Conservation (phyloP, 305 asterid genomes). For the Stenogyne calaminthoides region DNA sequence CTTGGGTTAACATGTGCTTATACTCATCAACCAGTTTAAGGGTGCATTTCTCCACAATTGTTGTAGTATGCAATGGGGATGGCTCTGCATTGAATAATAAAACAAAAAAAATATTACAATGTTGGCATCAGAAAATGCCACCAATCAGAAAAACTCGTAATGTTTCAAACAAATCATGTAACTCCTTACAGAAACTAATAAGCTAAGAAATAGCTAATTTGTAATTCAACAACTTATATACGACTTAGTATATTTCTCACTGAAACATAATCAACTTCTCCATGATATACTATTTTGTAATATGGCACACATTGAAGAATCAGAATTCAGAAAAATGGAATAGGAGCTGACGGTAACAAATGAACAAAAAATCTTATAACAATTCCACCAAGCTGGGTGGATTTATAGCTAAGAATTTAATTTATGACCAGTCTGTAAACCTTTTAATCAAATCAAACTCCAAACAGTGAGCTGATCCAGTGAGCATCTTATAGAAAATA, state of each 20-base stretch:
- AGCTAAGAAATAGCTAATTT: neutral
- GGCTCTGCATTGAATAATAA: constrained; percentile 72
- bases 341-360: neutral
- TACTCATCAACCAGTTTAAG: constrained; percentile 95
- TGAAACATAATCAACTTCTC: neutral
- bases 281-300: neutral
- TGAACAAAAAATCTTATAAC: neutral
- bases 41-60: constrained; percentile 99
- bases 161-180: neutral
- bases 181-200: constrained; percentile 1
- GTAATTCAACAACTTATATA: constrained; percentile 10
- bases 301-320: neutral
- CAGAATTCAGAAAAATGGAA: neutral
- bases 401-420: neutral
- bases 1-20: constrained; percentile 93
- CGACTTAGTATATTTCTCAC: neutral
- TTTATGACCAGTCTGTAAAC: neutral
- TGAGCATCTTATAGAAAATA: constrained; percentile 5
- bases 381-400: neutral
- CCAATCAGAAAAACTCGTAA: constrained; percentile 38
- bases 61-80: constrained; percentile 93
- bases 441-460: neutral
- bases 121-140: constrained; percentile 47
- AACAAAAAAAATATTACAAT: constrained; percentile 24
- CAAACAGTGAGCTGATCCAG: constrained; percentile 13